These are phyloP conservation scores for Phytophthora brassicae DNA, from an alignment of 352 stramenopile species.

Conservation along the genomic window DNA sequence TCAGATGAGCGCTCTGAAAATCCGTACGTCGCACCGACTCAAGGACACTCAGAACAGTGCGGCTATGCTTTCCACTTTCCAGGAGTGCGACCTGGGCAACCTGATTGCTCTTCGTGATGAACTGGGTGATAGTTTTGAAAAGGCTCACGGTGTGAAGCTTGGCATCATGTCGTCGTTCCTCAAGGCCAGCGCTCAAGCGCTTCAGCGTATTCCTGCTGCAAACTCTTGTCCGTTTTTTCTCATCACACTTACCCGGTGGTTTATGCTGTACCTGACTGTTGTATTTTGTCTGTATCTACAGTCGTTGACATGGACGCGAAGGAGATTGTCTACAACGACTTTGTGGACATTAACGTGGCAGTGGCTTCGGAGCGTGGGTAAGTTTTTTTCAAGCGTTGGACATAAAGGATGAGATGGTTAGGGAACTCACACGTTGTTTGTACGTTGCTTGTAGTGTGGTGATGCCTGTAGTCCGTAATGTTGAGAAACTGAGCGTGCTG, in stretches of 20 bases:
- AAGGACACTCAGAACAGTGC: slow-evolving; percentile 98
- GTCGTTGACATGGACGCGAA: slow-evolving; percentile 98
- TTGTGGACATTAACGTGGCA: slow-evolving; percentile 98
- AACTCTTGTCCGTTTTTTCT: slow-evolving; percentile 90
- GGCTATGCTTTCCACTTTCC: slow-evolving; percentile 99
- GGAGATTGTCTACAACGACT: slow-evolving; percentile 99
- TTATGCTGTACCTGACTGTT: slow-evolving; percentile 5
- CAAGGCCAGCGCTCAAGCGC: slow-evolving; percentile 93
- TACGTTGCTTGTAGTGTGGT: slow-evolving; percentile 79
- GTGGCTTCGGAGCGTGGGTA: slow-evolving; percentile 93
- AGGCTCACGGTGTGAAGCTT: slow-evolving; percentile 97
- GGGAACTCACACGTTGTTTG: slow-evolving; percentile 4
- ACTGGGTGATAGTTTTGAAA: slow-evolving; percentile 93
- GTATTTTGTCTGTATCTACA: slow-evolving; percentile 24
- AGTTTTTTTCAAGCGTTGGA: slow-evolving; percentile 11
- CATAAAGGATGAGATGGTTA: not conserved
- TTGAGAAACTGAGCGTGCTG: slow-evolving; percentile 95
- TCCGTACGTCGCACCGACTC: slow-evolving; percentile 93
- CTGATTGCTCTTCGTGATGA: slow-evolving; percentile 94
- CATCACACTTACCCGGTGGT: not conserved
- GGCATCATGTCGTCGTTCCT: slow-evolving; percentile 99
- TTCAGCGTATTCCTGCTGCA: slow-evolving; percentile 94
- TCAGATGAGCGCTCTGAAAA: slow-evolving; percentile 97
- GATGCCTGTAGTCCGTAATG: slow-evolving; percentile 98
- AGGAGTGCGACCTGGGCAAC: slow-evolving; percentile 97